These are phyloP conservation scores for Umbelopsis isabellina DNA, from an alignment of 192 early-diverging fungal species.

Conservation along the genomic window DNA sequence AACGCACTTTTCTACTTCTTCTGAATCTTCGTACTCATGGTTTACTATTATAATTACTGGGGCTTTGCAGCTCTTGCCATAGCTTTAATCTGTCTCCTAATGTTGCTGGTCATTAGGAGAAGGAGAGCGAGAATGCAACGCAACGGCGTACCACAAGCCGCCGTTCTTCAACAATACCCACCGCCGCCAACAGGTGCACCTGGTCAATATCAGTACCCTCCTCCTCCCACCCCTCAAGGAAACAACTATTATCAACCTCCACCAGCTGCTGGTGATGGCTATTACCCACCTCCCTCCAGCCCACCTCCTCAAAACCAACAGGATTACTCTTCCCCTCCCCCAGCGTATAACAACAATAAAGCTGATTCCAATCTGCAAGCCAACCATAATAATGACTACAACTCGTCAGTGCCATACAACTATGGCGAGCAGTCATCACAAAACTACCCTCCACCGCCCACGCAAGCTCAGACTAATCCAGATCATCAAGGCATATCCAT, in stretches of 20 bases:
- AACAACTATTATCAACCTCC: not conserved
- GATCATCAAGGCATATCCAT: constrained; percentile 1
- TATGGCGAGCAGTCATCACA: too few species aligned
- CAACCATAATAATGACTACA: not conserved
- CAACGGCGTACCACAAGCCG: too few species aligned
- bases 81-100: not conserved
- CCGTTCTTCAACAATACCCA: constrained; percentile 1
- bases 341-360: constrained; percentile 2
- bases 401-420: too few species aligned
- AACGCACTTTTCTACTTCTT: too few species aligned
- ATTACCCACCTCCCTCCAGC: constrained; percentile 1
- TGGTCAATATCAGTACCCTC: not conserved
- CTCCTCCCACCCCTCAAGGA: not conserved
- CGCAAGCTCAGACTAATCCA: not conserved
- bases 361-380: not conserved
- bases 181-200: not conserved
- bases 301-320: constrained; percentile 3
- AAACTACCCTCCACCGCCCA: too few species aligned
- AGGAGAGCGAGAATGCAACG: constrained; percentile 4
- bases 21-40: not conserved
- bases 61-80: not conserved
- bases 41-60: constrained; percentile 1
- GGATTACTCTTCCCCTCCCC: not conserved
- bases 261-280: not conserved
- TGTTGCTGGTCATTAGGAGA: constrained; percentile 5